Base-by-base conservation (phyloP, 306 rosid genomes). In the Fagus sylvatica region DNA sequence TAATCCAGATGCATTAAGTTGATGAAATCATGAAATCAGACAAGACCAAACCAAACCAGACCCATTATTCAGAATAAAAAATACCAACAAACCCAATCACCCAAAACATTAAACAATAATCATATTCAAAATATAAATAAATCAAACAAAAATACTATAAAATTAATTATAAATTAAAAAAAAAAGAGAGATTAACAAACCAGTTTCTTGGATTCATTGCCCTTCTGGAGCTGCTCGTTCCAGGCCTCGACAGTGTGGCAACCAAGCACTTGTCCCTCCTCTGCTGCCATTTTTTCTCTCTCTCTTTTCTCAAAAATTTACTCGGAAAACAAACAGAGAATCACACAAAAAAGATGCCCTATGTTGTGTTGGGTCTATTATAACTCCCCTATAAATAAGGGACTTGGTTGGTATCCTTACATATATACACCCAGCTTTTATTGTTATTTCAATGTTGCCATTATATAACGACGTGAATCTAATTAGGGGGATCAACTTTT, bases 261-360 rank as follows among this genome's bases (percentile, higher is more conserved):
- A 66, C 90, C 10, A 72, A 93, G 46, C 42, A 93, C 93, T 72
- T 87, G 97, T 72, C 96, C 95, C 79, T 87, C 93, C 75, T 89
- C 96, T 22, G 72, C 84, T 13, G 93, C 90, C 89, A 85, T 88
- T 67, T 73, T 60, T 36, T 28, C 13, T 36, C 43, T n/a, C 53
- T 40, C 33, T 28, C 10, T 37, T 71, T 49, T 53, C 55, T 30
- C 34, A 57, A 46, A 30, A 40, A 62, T 19, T 62, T 76, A 59
- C 71, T 37, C 28, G 37, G 8, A 16, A 30, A 6, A 71, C 79
- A 80, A 78, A 82, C 59, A 3, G 39, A 54, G 12, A 54, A 11
- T 7, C 22, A 62, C 68, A 28, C 53, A 51, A 51, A 60, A 15
- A 36, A 69, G 34, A 22, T 43, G 19, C 42, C 34, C 7, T 22